Percentiles rank a stretch among this genome's conserved stretches.
Evolutionary conservation across 257 asterid species (phyloP).

Genomic region (Coffea eugenioides): DNA sequence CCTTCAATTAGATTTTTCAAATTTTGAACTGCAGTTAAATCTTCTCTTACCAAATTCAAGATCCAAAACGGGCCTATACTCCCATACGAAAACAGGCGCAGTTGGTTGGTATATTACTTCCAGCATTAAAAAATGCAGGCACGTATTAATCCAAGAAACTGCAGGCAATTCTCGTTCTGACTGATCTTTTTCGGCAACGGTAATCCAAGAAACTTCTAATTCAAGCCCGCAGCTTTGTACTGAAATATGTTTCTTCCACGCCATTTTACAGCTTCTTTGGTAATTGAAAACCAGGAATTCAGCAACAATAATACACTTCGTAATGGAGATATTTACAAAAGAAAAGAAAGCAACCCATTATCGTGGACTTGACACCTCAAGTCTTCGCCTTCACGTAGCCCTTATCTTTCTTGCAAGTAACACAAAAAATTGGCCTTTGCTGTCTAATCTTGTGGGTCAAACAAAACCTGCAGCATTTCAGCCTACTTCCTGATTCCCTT

Average conservation of each 20-base stretch:
- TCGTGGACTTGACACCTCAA: slow-evolving; percentile 14
- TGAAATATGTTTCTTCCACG: slow-evolving; percentile 1
- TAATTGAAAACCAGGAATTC: neutral
- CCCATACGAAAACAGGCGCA: too few relatives aligned
- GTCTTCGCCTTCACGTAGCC: neutral
- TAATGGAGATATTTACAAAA: neutral
- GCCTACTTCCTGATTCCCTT: neutral
- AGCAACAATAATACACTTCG: neutral
- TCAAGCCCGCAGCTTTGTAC: neutral
- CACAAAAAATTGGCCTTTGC: slow-evolving; percentile 14
- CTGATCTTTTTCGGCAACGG: neutral
- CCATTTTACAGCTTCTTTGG: slow-evolving; percentile 1
- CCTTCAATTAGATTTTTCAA: neutral
- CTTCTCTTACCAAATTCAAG: neutral
- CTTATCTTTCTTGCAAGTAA: slow-evolving; percentile 22
- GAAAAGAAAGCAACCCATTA: neutral
- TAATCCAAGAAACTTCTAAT: neutral
- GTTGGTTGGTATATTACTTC: too few relatives aligned
- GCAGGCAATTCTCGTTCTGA: too few relatives aligned
- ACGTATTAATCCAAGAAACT: too few relatives aligned
- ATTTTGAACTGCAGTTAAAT: neutral
- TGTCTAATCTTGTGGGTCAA: slow-evolving; percentile 2
- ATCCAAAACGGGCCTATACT: neutral
- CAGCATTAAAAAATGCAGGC: too few relatives aligned
- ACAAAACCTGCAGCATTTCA: neutral